phyloP scores from a whole-genome alignment of 2,329 filamentous ascomycete species.

The Fonsecaea multimorphosa region DNA sequence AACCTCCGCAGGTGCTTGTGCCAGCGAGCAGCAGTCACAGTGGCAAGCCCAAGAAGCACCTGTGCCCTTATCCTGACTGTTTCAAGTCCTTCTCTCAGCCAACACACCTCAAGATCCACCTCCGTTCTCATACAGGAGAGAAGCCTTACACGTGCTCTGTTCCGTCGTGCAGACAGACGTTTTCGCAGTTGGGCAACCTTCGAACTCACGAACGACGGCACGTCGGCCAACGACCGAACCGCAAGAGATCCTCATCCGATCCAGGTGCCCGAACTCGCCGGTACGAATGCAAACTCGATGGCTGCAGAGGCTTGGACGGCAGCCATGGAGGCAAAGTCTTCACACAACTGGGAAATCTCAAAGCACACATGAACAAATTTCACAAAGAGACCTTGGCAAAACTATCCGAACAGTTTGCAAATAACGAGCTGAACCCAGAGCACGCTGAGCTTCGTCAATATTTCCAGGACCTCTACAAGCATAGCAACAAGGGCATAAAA shows the following conservation, averaged over 20 bases:
- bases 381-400: slow-evolving; percentile 75
- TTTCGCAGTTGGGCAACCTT: slow-evolving; percentile 89
- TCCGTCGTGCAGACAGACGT: slow-evolving; percentile 74
- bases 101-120: slow-evolving; percentile 90
- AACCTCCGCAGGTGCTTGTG: slow-evolving; percentile 56
- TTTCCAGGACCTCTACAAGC: slow-evolving; percentile 89
- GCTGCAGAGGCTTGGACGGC: slow-evolving; percentile 57
- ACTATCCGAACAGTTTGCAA: slow-evolving; percentile 73
- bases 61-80: slow-evolving; percentile 76
- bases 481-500: slow-evolving; percentile 98
- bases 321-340: slow-evolving; percentile 71
- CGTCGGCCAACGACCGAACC: slow-evolving; percentile 84
- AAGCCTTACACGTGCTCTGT: slow-evolving; percentile 83
- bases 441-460: slow-evolving; percentile 84
- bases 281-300: slow-evolving; percentile 79
- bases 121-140: slow-evolving; percentile 83
- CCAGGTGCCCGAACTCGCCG: slow-evolving; percentile 56
- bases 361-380: slow-evolving; percentile 95
- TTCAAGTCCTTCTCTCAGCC: slow-evolving; percentile 86
- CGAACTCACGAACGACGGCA: slow-evolving; percentile 87
- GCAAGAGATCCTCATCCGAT: slow-evolving; percentile 64
- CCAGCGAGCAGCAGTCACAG: slow-evolving; percentile 38
- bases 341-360: slow-evolving; percentile 88
- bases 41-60: slow-evolving; percentile 63
- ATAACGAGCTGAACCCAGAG: slow-evolving; percentile 62